Conservation (phyloP, 345 rosid genomes). For the Murraya koenigii region DNA sequence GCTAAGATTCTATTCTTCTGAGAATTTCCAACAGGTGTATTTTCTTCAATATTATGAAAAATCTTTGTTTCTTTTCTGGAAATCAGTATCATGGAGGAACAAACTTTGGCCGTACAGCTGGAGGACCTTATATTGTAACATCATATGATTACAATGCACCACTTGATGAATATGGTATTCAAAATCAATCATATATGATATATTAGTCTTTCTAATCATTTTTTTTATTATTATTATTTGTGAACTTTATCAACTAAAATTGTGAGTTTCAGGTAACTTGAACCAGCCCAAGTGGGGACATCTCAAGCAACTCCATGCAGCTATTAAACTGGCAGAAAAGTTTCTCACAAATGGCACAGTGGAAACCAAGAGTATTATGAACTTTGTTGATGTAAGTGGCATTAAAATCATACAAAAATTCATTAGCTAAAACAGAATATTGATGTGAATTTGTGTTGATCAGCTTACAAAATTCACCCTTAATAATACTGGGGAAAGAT, state of each 20-base stretch:
- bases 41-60: neutral
- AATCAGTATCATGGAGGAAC: slow-evolving; percentile 48
- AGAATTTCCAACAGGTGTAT: neutral
- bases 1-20: neutral
- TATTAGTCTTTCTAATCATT: neutral
- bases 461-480: neutral
- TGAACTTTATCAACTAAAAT: neutral
- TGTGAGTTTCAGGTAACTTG: slow-evolving; percentile 8
- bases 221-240: neutral
- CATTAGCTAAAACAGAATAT: neutral
- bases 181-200: neutral
- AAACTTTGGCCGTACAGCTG: slow-evolving; percentile 38
- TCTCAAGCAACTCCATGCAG: slow-evolving; percentile 20
- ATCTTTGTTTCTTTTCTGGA: neutral
- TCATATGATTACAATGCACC: slow-evolving; percentile 46
- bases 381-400: neutral
- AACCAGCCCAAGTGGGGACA: slow-evolving; percentile 37
- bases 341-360: neutral
- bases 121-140: slow-evolving; percentile 43
- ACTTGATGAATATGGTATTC: slow-evolving; percentile 26
- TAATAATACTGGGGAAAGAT: neutral
- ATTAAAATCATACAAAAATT: neutral
- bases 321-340: slow-evolving; percentile 2
- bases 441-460: neutral
- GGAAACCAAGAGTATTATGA: neutral